Conservation (phyloP, 1,284 basidiomycete genomes). For the Anthracocystis walkeri region DNA sequence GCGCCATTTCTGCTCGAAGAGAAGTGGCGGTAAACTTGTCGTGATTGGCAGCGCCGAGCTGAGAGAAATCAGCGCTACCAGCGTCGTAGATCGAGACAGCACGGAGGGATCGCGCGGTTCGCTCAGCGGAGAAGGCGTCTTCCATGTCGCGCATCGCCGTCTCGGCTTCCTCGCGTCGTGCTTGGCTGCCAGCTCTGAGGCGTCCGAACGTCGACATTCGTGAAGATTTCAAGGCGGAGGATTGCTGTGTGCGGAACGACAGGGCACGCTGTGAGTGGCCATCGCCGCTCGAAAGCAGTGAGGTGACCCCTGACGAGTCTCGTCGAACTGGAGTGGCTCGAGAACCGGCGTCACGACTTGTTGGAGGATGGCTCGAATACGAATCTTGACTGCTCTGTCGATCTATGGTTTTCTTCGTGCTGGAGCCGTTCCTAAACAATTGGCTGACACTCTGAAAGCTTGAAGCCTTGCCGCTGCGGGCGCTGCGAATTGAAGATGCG, state of each 20-base stretch:
- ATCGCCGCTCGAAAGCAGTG: slow-evolving; percentile 45
- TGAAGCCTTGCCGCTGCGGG: slow-evolving; percentile 23
- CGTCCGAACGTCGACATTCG: slow-evolving; percentile 39
- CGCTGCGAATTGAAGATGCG: slow-evolving; percentile 26
- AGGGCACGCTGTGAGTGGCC: slow-evolving; percentile 33
- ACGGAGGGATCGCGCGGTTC: slow-evolving; percentile 38
- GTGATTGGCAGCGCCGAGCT: neutral
- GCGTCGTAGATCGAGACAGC: slow-evolving; percentile 37
- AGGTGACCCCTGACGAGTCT: slow-evolving; percentile 29
- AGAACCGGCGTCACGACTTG: neutral
- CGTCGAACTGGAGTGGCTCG: slow-evolving; percentile 12
- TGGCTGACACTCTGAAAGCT: slow-evolving; percentile 23
- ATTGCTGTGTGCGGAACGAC: slow-evolving; percentile 35
- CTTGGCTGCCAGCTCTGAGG: slow-evolving; percentile 29
- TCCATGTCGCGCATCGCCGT: slow-evolving; percentile 30
- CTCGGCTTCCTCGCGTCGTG: slow-evolving; percentile 30
- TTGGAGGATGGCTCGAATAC: slow-evolving; percentile 2
- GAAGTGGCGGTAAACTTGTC: slow-evolving; percentile 19
- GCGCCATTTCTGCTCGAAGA: slow-evolving; percentile 26
- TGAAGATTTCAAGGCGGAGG: slow-evolving; percentile 29
- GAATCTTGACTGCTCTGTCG: slow-evolving; percentile 30
- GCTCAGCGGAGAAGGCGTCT: slow-evolving; percentile 34
- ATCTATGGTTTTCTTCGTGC: slow-evolving; percentile 2
- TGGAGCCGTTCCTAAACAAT: slow-evolving; percentile 8
- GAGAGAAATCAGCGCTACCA: neutral